Conservation (phyloP, 1,284 basidiomycete species). For the Sporisorium graminicola region DNA sequence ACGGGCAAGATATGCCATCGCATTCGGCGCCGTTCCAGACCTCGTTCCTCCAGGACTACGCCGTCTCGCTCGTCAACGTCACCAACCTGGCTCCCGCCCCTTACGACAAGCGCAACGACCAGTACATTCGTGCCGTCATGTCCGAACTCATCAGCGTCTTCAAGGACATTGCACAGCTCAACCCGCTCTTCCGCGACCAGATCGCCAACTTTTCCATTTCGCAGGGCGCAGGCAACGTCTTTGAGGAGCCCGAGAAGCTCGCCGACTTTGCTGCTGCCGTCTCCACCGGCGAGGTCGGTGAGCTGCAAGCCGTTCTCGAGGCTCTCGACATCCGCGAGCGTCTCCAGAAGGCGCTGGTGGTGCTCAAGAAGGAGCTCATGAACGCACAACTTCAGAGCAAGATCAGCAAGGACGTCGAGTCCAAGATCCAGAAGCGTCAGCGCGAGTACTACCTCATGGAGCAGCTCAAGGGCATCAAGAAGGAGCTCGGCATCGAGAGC, state of each 20-base stretch:
- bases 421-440: conserved; percentile 96
- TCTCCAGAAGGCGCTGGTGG: conserved; percentile 87
- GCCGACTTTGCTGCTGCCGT: conserved; percentile 98
- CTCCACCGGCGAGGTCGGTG: conserved; percentile 87
- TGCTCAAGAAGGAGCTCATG: conserved; percentile 98
- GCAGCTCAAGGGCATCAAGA: conserved; percentile 98
- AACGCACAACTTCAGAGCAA: conserved; percentile 96
- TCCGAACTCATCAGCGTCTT: conserved; percentile 96
- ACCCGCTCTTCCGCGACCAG: conserved; percentile 97
- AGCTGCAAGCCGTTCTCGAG: conserved; percentile 94
- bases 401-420: conserved; percentile 92
- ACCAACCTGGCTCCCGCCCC: conserved; percentile 83
- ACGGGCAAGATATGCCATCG: conserved; percentile 51
- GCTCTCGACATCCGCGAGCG: conserved; percentile 87
- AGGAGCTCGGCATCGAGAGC: conserved; percentile 95
- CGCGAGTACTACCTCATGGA: conserved; percentile 98
- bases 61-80: conserved; percentile 90
- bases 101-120: conserved; percentile 81
- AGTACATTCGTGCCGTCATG: conserved; percentile 92
- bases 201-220: conserved; percentile 97
- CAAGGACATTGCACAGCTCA: conserved; percentile 97
- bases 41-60: conserved; percentile 89
- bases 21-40: conserved; percentile 78
- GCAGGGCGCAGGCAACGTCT: conserved; percentile 94
- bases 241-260: conserved; percentile 97